Conservation (phyloP, 257 asterid genomes). For the Knoxia roxburghii region DNA sequence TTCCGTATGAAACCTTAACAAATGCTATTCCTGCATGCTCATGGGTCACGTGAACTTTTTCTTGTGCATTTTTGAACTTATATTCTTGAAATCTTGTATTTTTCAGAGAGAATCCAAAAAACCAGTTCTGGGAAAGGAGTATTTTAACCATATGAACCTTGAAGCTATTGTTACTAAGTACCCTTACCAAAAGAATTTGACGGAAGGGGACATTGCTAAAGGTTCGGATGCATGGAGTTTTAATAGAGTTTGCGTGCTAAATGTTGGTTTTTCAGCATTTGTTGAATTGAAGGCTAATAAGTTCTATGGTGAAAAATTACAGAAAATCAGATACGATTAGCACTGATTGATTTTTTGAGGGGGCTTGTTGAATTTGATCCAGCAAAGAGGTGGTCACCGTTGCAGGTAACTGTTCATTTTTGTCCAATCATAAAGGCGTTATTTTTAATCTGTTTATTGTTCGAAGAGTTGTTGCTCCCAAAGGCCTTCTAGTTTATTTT, state of each 20-base stretch:
- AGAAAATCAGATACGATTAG: slow-evolving; percentile 76
- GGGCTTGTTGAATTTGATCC: slow-evolving; percentile 99
- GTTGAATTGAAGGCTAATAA: not conserved
- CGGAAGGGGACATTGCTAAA: slow-evolving; percentile 63
- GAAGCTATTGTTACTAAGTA: slow-evolving; percentile 75
- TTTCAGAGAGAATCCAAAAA: slow-evolving; percentile 80
- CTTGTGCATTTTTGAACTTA: slow-evolving; percentile 11
- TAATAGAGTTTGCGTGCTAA: slow-evolving; percentile 12
- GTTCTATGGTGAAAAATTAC: slow-evolving; percentile 25
- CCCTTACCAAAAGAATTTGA: slow-evolving; percentile 75
- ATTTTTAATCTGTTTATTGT: not conserved
- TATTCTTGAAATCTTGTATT: slow-evolving; percentile 7
- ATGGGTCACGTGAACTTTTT: not conserved
- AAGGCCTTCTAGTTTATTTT: not conserved
- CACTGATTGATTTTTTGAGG: slow-evolving; percentile 89
- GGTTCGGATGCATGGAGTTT: slow-evolving; percentile 43
- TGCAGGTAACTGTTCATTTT: slow-evolving; percentile 56
- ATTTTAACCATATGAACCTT: slow-evolving; percentile 82
- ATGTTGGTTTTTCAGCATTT: slow-evolving; percentile 1
- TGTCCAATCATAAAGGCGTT: slow-evolving; percentile 7
- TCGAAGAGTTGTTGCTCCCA: not conserved
- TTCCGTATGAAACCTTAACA: not conserved
- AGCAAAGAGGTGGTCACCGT: slow-evolving; percentile 94
- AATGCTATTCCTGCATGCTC: not conserved
- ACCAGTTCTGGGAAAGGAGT: slow-evolving; percentile 94